A percentile compares a stretch with the other conserved stretches of the same genome.
Conservation (phyloP, 148 eudicot genomes). For the Pouteria glomerata region DNA sequence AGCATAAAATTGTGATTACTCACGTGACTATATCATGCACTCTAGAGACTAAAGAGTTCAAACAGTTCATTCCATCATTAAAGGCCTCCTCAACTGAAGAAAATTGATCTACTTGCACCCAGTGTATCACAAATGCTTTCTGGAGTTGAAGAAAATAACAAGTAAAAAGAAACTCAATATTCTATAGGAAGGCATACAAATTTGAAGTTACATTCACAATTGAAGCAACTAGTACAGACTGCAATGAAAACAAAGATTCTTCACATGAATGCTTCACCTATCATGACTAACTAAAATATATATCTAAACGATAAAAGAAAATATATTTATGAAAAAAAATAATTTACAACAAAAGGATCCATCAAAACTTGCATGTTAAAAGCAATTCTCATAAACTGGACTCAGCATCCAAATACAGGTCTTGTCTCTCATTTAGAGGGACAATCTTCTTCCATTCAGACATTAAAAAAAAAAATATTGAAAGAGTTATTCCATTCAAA, state of each 20-base stretch:
- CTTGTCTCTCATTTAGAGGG: background rate
- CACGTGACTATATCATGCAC: slow-evolving; percentile 79
- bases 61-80: slow-evolving; percentile 61
- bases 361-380: background rate
- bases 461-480: background rate
- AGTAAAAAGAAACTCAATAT: background rate
- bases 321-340: background rate
- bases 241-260: background rate
- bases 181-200: background rate
- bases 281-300: background rate
- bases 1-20: slow-evolving; percentile 23
- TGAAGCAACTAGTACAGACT: background rate
- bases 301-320: background rate
- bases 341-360: background rate
- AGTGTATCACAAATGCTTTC: slow-evolving; percentile 85
- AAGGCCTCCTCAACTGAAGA: slow-evolving; percentile 78
- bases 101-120: slow-evolving; percentile 80
- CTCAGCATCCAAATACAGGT: background rate
- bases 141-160: slow-evolving; percentile 21
- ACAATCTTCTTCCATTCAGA: background rate
- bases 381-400: background rate
- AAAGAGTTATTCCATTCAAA: too few relatives aligned
- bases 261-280: background rate
- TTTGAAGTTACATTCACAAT: background rate
- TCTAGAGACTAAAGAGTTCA: slow-evolving; percentile 62